Conservation (phyloP, 2,329 filamentous ascomycete species). For the Pleomassaria siparia region DNA sequence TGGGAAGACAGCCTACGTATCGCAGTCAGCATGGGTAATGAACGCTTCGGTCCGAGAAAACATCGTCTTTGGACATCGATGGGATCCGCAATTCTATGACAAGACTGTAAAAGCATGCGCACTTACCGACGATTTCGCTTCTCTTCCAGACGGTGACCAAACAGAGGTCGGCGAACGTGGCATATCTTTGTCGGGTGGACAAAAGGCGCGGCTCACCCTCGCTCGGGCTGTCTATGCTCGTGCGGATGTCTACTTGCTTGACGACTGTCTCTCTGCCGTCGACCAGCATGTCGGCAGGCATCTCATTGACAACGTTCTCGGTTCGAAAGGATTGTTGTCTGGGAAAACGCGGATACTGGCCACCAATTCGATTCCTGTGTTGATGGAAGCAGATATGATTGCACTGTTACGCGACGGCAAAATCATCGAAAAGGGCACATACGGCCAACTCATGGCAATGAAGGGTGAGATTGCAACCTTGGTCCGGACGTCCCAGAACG, state of each 20-base stretch:
- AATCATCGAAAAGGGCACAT: slow-evolving; percentile 85
- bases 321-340: slow-evolving; percentile 75
- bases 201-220: slow-evolving; percentile 90
- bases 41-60: slow-evolving; percentile 97
- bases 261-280: slow-evolving; percentile 95
- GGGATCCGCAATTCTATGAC: slow-evolving; percentile 92
- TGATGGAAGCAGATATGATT: slow-evolving; percentile 88
- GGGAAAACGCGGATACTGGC: slow-evolving; percentile 90
- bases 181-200: slow-evolving; percentile 92
- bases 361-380: slow-evolving; percentile 90
- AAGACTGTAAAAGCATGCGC: slow-evolving; percentile 90
- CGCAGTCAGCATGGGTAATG: slow-evolving; percentile 94
- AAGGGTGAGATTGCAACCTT: slow-evolving; percentile 87
- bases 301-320: slow-evolving; percentile 91
- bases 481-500: slow-evolving; percentile 71
- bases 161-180: slow-evolving; percentile 96
- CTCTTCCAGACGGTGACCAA: slow-evolving; percentile 91
- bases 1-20: slow-evolving; percentile 85
- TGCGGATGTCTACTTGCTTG: slow-evolving; percentile 93
- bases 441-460: slow-evolving; percentile 87
- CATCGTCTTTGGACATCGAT: slow-evolving; percentile 93
- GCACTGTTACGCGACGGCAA: slow-evolving; percentile 79
- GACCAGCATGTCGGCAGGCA: slow-evolving; percentile 96
- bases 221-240: slow-evolving; percentile 94
- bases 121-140: slow-evolving; percentile 84